Base-by-base conservation (phyloP, 2,329 filamentous ascomycete genomes). In the Pseudogymnoascus sp. region DNA sequence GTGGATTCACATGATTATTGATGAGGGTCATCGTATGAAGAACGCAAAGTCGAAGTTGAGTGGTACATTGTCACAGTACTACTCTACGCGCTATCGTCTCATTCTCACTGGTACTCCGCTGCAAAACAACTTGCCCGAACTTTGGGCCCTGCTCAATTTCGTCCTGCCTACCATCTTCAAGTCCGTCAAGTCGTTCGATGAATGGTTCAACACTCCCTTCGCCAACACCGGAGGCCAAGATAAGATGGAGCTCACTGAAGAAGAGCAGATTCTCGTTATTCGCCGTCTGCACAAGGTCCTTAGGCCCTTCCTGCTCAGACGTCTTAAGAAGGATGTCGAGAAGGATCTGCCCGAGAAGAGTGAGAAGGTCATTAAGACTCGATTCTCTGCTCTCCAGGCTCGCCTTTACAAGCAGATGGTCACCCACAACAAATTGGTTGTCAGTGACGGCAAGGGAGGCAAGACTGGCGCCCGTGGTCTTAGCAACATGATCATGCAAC, bases 191-290 rank as follows among this genome's bases (percentile, higher is more conserved):
- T 97, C 93, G 1, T 99, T 99, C 71, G 94, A 99, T 74, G 94
- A 99, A 74, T 99, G 94, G 94, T 99, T 99, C 85, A 99, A 97
- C 73, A 99, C 94, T 25, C 94, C 94, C 0, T 99, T 99, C 74
- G 94, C 94, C 68, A 99, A 99, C 73, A 99, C 94, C 4, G 94
- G 94, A 75, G 87, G 91, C 39, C 93, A 97, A 76, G 94, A 99
- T 76, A 96, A 94, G 80, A 99, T 99, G 90, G 93, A 97, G 72
- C 81, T 99, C 65, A 96, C 89, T 11, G 94, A 99, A 94, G 94
- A 99, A 94, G 94, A 99, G 76, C 92, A 96, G 74, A 85, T 99
- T 75, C 88, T 99, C 62, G 92, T 99, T 70, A 99, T 99, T 82
- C 89, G 92, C 73, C 93, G 94, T 81, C 82, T 99, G 64, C 94